Evolutionary conservation across 179 eudicot genomes (phyloP).

Genomic region (Beta corolliflora): DNA sequence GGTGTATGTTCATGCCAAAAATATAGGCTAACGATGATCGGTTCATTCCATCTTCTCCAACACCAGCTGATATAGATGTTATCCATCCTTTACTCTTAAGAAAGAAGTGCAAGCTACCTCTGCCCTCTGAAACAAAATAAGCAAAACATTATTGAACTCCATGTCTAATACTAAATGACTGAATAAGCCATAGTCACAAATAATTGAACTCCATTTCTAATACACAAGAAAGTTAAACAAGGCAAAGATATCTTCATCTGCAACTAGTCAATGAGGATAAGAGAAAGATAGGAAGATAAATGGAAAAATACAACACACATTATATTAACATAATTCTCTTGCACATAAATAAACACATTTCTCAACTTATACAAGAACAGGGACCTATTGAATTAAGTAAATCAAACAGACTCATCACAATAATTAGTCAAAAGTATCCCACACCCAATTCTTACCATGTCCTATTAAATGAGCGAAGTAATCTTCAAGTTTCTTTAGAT

Average conservation of each 20-base stretch:
- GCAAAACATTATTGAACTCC: constrained; percentile 1
- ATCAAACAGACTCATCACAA: background rate
- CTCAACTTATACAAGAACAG: background rate
- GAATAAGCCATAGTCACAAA: background rate
- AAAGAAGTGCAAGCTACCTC: constrained; percentile 85
- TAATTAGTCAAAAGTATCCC: constrained; percentile 11
- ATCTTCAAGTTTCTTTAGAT: constrained; percentile 86
- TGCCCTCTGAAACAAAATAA: constrained; percentile 70
- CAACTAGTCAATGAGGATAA: background rate
- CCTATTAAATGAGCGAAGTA: constrained; percentile 94
- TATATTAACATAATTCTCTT: background rate
- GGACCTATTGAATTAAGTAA: background rate
- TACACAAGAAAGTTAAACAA: background rate
- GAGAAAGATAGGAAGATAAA: background rate
- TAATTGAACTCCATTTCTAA: background rate
- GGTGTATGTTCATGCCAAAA: constrained; percentile 82
- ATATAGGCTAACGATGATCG: constrained; percentile 84
- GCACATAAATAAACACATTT: background rate
- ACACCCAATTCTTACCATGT: constrained; percentile 61
- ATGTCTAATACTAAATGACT: background rate
- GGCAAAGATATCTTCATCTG: background rate
- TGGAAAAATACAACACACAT: background rate
- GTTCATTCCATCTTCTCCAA: constrained; percentile 87
- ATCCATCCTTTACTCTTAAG: constrained; percentile 88
- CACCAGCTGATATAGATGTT: constrained; percentile 95